Evolutionary conservation across 2,329 filamentous ascomycete genomes (phyloP), one percentile per base, ranked within the genome.

Genomic region (Lachnellula arida): DNA sequence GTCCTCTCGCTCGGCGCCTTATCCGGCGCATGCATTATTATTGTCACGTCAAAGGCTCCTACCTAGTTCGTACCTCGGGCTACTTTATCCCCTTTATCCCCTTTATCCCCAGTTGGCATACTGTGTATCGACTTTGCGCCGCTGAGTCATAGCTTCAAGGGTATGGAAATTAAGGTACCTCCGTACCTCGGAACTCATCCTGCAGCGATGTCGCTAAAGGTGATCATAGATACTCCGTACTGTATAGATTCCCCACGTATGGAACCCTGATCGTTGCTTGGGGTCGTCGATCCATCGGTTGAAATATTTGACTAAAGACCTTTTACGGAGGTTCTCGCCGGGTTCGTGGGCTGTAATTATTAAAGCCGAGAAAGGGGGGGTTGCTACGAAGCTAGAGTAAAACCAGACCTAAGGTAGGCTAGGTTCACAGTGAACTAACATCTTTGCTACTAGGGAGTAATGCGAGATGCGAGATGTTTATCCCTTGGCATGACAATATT

Each of bases 151-250:
- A 44, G 48, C 34, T 37, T 46, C 23, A 43, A 54, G 44, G 47
- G 51, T 40, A 40, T 46, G 34, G 54, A 56, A 52, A 60, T 59
- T 60, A 60, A 62, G 56, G 55, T 56, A 60, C 53, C 22, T 23
- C 22, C 22, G 51, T 28, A 46, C 22, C 43, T 46, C 47, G 51
- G 52, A 54, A 46, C 35, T 46, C 46, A 51, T 51, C 42, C 48
- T 54, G 51, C 55, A 54, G 51, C 46, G 51, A 54, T 28, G 17
- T 57, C 39, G 51, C 51, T 57, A 37, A 39, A 44, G 51, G 49
- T 22, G 48, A 54, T 57, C 51, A 57, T 23, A 46, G 22, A 23
- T 23, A n/a, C n/a, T n/a, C n/a, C n/a, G n/a, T n/a, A n/a, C n/a
- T n/a, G n/a, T n/a, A 23, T 23, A 23, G 50, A 23, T 52, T 37